A percentile compares a stretch with the other conserved stretches of the same genome.
Evolutionary conservation across 2,329 filamentous ascomycete genomes (phyloP).

Genomic region (Stemphylium beticola): DNA sequence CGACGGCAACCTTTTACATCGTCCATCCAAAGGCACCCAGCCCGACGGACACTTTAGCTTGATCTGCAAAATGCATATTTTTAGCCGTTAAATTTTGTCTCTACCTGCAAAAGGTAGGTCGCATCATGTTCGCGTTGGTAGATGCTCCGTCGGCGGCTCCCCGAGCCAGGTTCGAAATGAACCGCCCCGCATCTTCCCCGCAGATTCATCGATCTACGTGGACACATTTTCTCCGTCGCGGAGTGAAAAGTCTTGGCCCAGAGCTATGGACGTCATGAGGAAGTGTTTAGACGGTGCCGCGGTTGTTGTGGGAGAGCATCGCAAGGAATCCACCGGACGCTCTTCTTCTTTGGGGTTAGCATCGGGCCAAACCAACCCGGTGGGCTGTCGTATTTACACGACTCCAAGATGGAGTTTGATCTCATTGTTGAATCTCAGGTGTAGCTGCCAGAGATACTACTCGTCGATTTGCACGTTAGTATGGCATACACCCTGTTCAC

Average conservation of each 20-base stretch:
- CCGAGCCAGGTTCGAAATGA: not conserved
- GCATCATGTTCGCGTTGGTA: not conserved
- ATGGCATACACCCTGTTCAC: too few species aligned
- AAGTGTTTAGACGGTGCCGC: not conserved
- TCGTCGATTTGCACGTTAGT: too few species aligned
- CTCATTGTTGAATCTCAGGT: too few species aligned
- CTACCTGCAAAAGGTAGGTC: not conserved
- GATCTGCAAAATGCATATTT: not conserved
- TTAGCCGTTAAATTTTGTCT: not conserved
- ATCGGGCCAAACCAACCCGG: not conserved
- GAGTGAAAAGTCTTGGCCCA: not conserved
- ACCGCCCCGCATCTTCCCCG: conserved; percentile 4
- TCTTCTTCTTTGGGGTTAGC: not conserved
- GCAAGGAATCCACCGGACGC: not conserved
- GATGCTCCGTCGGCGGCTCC: not conserved
- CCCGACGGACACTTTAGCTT: not conserved
- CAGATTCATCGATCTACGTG: conserved; percentile 1
- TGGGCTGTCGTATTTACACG: not conserved
- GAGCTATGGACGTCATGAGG: not conserved
- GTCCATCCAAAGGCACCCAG: not conserved
- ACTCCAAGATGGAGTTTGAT: not conserved
- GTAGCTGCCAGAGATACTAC: too few species aligned
- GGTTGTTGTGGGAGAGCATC: not conserved
- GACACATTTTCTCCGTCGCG: conserved; percentile 6
- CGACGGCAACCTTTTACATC: not conserved